Evolutionary conservation across 306 rosid genomes (phyloP), one percentile per base, ranked within the genome.

Genomic region (Calophaca sinica): DNA sequence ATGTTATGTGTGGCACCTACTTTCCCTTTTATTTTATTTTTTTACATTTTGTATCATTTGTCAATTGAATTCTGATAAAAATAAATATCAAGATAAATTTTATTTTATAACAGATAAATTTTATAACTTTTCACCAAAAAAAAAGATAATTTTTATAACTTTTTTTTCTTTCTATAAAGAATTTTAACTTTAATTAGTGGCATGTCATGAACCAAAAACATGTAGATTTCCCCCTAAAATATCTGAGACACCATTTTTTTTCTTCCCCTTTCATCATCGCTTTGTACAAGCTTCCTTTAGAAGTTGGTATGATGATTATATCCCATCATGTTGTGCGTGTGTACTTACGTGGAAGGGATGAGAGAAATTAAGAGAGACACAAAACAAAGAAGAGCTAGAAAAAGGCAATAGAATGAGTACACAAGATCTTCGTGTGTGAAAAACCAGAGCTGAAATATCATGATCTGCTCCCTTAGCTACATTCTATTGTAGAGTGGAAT

Each of bases 211-310:
- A 12, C 15, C 0, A n/a, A 6, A 26, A 13, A 52, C 31, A 14
- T 55, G 13, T 67, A 55, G 2, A 12, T 48, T 38, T 55, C 31
- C 10, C 49, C 33, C 42, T 15, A 31, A 20, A 70, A 11, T 3
- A 8, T 7, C 12, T 39, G 42, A 12, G 12, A 20, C 5, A 42
- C 11, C 48, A 42, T 8, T 8, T 11, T 2, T 2, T 0, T 31
- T 48, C 42, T 28, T 4, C 36, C 45, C 42, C 13, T 75, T 81
- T 53, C 62, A 76, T 70, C 6, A 54, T 81, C 51, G 62, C 53
- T 41, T 53, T 76, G 28, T 76, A 45, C 85, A 75, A 81, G 57
- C 85, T 81, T 81, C 81, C 26, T 13, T 53, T 62, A 81, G 70
- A 81, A 81, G 85, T 57, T 81, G 78, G 62, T 45, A 45, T 68